Evolutionary conservation across 768 basidiomycete species (phyloP), one percentile per base, ranked within the genome.

Genomic region (Paxillus involutus): DNA sequence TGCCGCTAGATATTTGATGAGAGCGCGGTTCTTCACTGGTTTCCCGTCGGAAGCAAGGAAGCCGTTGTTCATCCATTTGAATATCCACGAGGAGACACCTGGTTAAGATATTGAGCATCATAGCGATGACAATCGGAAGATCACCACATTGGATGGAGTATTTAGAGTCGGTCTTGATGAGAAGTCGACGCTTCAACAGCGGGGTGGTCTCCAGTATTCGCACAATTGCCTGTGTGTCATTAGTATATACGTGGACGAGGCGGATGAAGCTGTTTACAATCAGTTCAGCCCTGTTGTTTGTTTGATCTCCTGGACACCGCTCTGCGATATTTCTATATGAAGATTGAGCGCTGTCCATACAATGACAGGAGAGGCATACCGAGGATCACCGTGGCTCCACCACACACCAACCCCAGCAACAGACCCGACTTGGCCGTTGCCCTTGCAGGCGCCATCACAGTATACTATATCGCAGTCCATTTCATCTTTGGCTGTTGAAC

Each of bases 231-330:
- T 96, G 63, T 37, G 19, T 44, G 39, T n/a, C 19, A 33, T 53
- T 16, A 53, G 21, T 35, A 29, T 33, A 29, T 26, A 36, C 6
- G 51, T 21, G 37, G 42, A 44, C 49, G 17, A 26, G 24, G 4
- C 10, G 26, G 51, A 36, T 19, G 14, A 76, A 81, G 51, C 52
- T 9, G 12, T 70, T 52, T 12, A 91, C 94, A 51, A 94, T 83
- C 32, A 96, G 77, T 67, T 97, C 94, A 11, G 93, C 94, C 29
- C 93, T 75, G 56, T 94, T 93, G 65, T 94, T 94, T 2, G 91
- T 93, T 63, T 93, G 91, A 51, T 74, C 79, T 3, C 91, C 91
- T 4, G 89, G 89, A 68, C 88, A 91, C 35, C 90, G 77, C 67
- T 95, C 93, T 2, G 85, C 79, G 3, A 94, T 64, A 61, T 95